A percentile compares a stretch with the other conserved stretches of the same genome.
These are phyloP conservation scores for Trametes pubescens DNA, from an alignment of 1,284 basidiomycete genomes.

Conservation along the genomic window DNA sequence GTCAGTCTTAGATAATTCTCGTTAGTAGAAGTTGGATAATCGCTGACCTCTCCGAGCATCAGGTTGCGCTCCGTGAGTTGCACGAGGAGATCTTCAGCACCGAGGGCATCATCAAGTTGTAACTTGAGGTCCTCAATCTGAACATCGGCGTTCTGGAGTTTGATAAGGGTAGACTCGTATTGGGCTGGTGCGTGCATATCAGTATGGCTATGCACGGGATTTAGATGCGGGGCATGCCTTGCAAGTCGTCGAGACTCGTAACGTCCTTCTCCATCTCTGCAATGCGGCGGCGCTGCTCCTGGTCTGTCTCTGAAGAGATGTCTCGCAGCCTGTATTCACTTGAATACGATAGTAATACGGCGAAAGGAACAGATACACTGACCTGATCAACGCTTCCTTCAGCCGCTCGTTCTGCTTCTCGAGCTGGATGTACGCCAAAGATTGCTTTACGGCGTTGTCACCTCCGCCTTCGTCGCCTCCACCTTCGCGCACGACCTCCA, in stretches of 20 bases:
- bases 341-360: background rate
- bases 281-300: slow-evolving; percentile 84
- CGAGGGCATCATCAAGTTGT: slow-evolving; percentile 95
- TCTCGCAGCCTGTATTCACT: slow-evolving; percentile 75
- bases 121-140: slow-evolving; percentile 95
- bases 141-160: slow-evolving; percentile 85
- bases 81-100: slow-evolving; percentile 96
- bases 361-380: slow-evolving; percentile 29
- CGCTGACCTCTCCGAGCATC: slow-evolving; percentile 80
- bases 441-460: slow-evolving; percentile 63
- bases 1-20: slow-evolving; percentile 3
- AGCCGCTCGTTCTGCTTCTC: slow-evolving; percentile 97
- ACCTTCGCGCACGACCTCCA: slow-evolving; percentile 76
- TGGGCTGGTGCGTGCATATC: slow-evolving; percentile 57
- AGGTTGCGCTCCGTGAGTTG: slow-evolving; percentile 96
- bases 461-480: slow-evolving; percentile 50
- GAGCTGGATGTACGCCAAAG: slow-evolving; percentile 88
- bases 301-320: slow-evolving; percentile 87
- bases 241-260: slow-evolving; percentile 70
- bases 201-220: background rate
- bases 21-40: slow-evolving; percentile 22
- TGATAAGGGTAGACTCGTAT: slow-evolving; percentile 82
- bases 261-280: slow-evolving; percentile 92
- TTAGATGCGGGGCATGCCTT: slow-evolving; percentile 51
- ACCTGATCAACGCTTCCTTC: slow-evolving; percentile 93